phyloP scores from a whole-genome alignment of 345 rosid genomes.

The Lepidium africanum region DNA sequence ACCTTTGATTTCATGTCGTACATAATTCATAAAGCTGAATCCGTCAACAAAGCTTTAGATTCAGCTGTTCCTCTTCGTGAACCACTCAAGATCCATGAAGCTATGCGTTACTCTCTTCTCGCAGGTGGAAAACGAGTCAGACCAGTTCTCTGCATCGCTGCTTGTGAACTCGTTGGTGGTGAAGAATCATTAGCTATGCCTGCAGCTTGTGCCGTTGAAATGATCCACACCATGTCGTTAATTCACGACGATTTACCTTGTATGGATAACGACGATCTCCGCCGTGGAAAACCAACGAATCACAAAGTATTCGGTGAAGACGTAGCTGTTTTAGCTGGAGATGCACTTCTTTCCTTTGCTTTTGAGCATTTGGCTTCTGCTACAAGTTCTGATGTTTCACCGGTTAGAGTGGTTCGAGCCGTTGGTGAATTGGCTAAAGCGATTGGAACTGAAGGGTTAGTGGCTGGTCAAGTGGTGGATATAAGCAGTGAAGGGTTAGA shows the following conservation, averaged over 20 bases:
- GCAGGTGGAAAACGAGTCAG: conserved; percentile 90
- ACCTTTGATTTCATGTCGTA: conserved; percentile 71
- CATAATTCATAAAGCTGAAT: conserved; percentile 50
- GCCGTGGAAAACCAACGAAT: conserved; percentile 91
- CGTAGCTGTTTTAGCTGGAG: conserved; percentile 83
- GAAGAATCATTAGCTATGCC: conserved; percentile 61
- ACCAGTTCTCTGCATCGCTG: conserved; percentile 76
- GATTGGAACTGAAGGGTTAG: conserved; percentile 62
- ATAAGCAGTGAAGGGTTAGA: conserved; percentile 51
- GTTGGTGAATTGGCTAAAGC: conserved; percentile 62
- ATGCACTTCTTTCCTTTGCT: conserved; percentile 68
- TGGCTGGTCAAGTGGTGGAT: conserved; percentile 90
- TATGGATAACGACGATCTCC: conserved; percentile 94
- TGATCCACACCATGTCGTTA: conserved; percentile 93
- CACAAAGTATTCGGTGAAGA: conserved; percentile 82
- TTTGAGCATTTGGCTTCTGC: conserved; percentile 69
- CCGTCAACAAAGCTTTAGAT: conserved; percentile 66
- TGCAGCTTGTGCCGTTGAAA: conserved; percentile 83
- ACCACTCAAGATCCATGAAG: conserved; percentile 75
- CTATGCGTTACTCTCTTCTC: conserved; percentile 90
- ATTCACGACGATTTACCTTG: conserved; percentile 95
- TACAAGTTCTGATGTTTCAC: conserved; percentile 32
- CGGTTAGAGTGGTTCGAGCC: conserved; percentile 46
- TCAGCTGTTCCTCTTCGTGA: conserved; percentile 52
- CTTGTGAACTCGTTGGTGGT: conserved; percentile 85